These are phyloP conservation scores for Lodderomyces jiufengensis DNA, from an alignment of 1,139 yeast genomes.

Conservation along the genomic window DNA sequence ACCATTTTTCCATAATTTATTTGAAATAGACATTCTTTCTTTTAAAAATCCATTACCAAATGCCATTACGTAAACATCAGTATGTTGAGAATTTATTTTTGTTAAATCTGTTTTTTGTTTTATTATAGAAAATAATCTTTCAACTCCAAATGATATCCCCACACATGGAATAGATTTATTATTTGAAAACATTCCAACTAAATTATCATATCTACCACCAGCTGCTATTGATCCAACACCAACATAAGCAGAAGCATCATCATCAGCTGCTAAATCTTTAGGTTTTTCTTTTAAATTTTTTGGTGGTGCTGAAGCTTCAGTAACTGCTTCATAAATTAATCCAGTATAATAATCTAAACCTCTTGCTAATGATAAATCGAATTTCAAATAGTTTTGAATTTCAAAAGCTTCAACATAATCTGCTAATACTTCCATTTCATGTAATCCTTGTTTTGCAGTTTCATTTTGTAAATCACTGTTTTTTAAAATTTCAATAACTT, in stretches of 20 bases:
- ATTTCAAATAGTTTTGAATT: conserved; percentile 61
- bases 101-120: conserved; percentile 68
- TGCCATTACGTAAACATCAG: conserved; percentile 95
- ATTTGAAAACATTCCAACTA: conserved; percentile 94
- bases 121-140: conserved; percentile 85
- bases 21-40: conserved; percentile 86
- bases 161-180: conserved; percentile 96
- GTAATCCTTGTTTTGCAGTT: conserved; percentile 75
- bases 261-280: conserved; percentile 45
- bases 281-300: conserved; percentile 49
- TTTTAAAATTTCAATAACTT: conserved; percentile 56
- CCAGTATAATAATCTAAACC: conserved; percentile 98
- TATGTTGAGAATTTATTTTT: conserved; percentile 71
- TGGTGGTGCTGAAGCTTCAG: conserved; percentile 94
- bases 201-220: conserved; percentile 95
- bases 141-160: conserved; percentile 95
- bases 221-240: conserved; percentile 99
- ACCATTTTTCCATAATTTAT: conserved; percentile 81
- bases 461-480: conserved; percentile 62
- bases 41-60: conserved; percentile 88
- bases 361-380: conserved; percentile 92
- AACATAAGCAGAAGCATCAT: conserved; percentile 93
- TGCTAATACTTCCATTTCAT: conserved; percentile 72
- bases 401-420: conserved; percentile 80
- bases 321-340: conserved; percentile 91